These are phyloP conservation scores for Chrysanthemum seticuspe DNA, from an alignment of 129 eudicot species.

Conservation along the genomic window DNA sequence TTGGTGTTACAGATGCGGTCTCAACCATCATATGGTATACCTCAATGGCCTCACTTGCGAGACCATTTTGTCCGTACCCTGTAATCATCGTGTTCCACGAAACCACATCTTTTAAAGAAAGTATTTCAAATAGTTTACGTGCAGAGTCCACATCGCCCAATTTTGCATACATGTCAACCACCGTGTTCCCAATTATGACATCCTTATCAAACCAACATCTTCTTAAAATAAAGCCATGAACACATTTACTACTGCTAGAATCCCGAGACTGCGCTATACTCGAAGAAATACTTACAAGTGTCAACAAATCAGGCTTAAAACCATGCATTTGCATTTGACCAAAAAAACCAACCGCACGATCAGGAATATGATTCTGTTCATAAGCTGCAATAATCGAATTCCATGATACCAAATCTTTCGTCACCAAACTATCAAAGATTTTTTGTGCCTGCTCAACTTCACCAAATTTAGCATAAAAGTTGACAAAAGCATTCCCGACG, in stretches of 20 bases:
- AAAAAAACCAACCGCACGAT: constrained; percentile 44
- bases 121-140: constrained; percentile 42
- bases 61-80: constrained; percentile 84
- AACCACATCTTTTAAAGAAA: constrained; percentile 55
- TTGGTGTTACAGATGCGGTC: constrained; percentile 40
- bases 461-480: constrained; percentile 80
- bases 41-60: constrained; percentile 82
- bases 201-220: constrained; percentile 63
- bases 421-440: constrained; percentile 56
- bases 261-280: constrained; percentile 63
- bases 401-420: constrained; percentile 81
- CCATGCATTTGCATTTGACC: constrained; percentile 44
- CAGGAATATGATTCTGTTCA: constrained; percentile 65
- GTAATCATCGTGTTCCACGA: constrained; percentile 90
- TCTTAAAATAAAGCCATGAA: constrained; percentile 61
- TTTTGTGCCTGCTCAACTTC: constrained; percentile 47
- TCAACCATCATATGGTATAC: constrained; percentile 47
- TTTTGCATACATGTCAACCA: constrained; percentile 91
- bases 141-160: constrained; percentile 60
- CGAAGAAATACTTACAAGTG: constrained; percentile 77
- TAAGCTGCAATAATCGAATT: constrained; percentile 89
- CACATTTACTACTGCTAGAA: constrained; percentile 38
- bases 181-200: constrained; percentile 58
- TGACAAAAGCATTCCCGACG: constrained; percentile 78
- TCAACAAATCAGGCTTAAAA: constrained; percentile 57